Conservation (phyloP, 495 filamentous ascomycete species). For the Immersiella caudata region DNA sequence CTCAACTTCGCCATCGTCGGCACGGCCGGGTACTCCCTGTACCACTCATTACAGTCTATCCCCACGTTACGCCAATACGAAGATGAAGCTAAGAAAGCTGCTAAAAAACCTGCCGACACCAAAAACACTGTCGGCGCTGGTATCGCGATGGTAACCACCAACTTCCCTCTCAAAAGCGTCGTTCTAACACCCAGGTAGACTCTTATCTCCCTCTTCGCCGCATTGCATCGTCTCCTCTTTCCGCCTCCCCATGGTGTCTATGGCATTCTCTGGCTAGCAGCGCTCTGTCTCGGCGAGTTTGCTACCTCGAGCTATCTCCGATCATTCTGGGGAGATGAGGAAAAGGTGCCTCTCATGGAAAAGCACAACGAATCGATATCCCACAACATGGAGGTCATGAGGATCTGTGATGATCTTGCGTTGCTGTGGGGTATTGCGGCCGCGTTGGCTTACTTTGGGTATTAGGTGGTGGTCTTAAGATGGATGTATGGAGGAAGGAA, state of each 20-base stretch:
- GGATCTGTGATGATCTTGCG: constrained; percentile 15
- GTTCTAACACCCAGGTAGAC: constrained; percentile 2
- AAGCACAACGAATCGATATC: constrained; percentile 14
- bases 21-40: constrained; percentile 6
- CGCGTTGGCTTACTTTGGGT: constrained; percentile 8
- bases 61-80: background rate
- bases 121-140: constrained; percentile 3
- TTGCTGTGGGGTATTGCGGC: constrained; percentile 4
- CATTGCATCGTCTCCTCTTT: constrained; percentile 8
- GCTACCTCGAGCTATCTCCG: background rate
- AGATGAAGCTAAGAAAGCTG: background rate
- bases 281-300: constrained; percentile 7
- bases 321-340: constrained; percentile 14
- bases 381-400: constrained; percentile 15
- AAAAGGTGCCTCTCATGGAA: constrained; percentile 9
- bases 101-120: background rate
- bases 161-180: background rate
- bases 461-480: constrained; percentile 8
- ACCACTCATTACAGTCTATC: constrained; percentile 8
- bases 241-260: constrained; percentile 1
- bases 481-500: background rate
- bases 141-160: constrained; percentile 5
- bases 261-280: constrained; percentile 2
- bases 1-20: constrained; percentile 12
- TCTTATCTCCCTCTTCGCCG: constrained; percentile 2